Evolutionary conservation across 306 rosid genomes (phyloP).

Genomic region (Cucurbita maxima): DNA sequence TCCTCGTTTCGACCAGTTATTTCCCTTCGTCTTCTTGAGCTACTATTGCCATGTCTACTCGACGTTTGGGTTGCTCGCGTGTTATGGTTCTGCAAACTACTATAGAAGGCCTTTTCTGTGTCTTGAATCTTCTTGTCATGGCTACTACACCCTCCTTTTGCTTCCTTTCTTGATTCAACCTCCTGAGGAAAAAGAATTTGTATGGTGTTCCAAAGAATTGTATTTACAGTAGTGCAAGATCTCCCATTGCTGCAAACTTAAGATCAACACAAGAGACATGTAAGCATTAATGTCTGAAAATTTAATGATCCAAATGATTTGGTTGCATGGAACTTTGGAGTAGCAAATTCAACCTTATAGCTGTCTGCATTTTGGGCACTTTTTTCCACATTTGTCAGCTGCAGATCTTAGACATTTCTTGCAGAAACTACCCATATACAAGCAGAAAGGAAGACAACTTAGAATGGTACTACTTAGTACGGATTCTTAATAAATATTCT

Average conservation of each 20-base stretch:
- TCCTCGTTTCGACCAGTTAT: conserved; percentile 12
- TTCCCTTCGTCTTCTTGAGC: conserved; percentile 25
- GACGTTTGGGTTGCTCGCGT: conserved; percentile 6
- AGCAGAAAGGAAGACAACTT: conserved; percentile 8
- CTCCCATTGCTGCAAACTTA: conserved; percentile 55
- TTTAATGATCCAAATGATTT: background rate
- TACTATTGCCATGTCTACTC: conserved; percentile 19
- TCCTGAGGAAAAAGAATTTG: conserved; percentile 86
- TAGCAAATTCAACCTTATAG: conserved; percentile 35
- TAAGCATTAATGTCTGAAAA: background rate
- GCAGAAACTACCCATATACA: conserved; percentile 50
- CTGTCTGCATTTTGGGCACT: conserved; percentile 91
- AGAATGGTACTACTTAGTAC: background rate
- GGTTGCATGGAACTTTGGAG: background rate
- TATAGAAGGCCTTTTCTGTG: conserved; percentile 32
- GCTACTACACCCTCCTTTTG: conserved; percentile 19
- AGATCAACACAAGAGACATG: background rate
- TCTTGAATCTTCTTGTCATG: conserved; percentile 11
- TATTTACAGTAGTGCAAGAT: conserved; percentile 74
- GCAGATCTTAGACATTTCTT: conserved; percentile 72
- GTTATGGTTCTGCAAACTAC: conserved; percentile 22
- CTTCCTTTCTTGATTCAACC: conserved; percentile 64
- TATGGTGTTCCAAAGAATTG: conserved; percentile 95
- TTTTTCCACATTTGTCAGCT: conserved; percentile 85
- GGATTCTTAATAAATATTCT: too few relatives aligned